These are phyloP conservation scores for Pedinophyceae sp. DNA, from an alignment of 139 green algal genomes.

Conservation along the genomic window DNA sequence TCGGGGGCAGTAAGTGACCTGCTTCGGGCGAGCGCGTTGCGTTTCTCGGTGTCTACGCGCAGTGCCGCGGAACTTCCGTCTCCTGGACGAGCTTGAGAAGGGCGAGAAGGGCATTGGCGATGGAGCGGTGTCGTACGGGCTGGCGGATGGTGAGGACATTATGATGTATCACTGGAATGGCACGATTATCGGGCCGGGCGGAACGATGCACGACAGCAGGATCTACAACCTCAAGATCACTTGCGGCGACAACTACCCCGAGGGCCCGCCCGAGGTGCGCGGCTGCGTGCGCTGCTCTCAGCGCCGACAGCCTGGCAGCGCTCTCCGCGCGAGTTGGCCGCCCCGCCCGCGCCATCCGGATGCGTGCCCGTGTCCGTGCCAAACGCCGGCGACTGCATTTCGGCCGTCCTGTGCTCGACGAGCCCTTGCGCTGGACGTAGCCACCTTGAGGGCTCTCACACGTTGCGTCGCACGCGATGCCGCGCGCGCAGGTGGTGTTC, in stretches of 20 bases:
- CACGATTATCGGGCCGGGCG: slow-evolving; percentile 85
- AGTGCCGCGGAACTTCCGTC: slow-evolving; percentile 86
- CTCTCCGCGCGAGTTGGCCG: not conserved
- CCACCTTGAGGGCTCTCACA: no score
- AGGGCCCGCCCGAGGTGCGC: slow-evolving; percentile 15
- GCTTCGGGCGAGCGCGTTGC: no score
- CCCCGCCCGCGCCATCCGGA: not conserved
- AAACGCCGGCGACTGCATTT: no score
- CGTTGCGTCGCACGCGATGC: no score
- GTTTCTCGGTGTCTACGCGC: no score
- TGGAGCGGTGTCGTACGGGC: slow-evolving; percentile 87
- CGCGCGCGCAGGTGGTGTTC: slow-evolving; percentile 38
- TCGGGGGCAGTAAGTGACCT: no score
- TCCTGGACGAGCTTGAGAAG: slow-evolving; percentile 91
- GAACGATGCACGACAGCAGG: slow-evolving; percentile 57
- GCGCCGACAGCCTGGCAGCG: not conserved
- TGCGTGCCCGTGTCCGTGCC: no score
- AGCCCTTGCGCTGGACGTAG: no score
- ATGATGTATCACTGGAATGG: slow-evolving; percentile 88
- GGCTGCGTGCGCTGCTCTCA: not conserved
- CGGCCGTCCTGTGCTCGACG: no score
- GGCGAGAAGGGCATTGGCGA: slow-evolving; percentile 90
- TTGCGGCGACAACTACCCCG: slow-evolving; percentile 72
- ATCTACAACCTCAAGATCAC: slow-evolving; percentile 82
- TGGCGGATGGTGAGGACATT: slow-evolving; percentile 79